Evolutionary conservation across 495 filamentous ascomycete genomes (phyloP), one percentile per base, ranked within the genome.

Genomic region (Penicillium psychrofluorescens): DNA sequence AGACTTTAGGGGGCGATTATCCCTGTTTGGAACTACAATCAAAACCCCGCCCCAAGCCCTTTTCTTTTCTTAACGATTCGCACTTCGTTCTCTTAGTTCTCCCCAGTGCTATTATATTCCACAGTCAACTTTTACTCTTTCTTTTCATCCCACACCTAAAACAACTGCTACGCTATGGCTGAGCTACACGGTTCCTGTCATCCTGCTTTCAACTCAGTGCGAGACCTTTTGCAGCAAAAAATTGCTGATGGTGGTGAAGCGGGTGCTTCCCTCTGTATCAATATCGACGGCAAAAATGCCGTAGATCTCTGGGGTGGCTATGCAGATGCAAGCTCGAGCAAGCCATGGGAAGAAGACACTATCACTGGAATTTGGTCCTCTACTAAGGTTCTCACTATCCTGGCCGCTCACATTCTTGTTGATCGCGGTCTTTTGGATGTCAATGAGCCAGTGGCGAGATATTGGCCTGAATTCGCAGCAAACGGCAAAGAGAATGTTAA

Each of bases 231-330:
- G 10, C 27, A 54, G 22, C 16, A 53, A 14, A 37, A 45, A 14
- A 31, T 61, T 13, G 27, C n/a, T n/a, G 41, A 44, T 1, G 51
- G 45, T 8, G 53, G 54, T 29, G 60, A 64, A 40, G 15, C 61
- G 14, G 59, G 61, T 29, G 54, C 54, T 28, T 58, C 49, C 16
- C 43, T 64, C 46, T 43, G 40, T 38, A 56, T 76, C 8, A 70
- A 61, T 33, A 49, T 75, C 29, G 55, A 60, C 39, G 72, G 70
- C 27, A 53, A 59, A 28, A 51, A 62, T 29, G 67, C 74, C 22
- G 27, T 74, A 32, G 67, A 76, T 32, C 51, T 76, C 43, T 76
- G 71, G 71, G 70, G 63, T 36, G 72, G 72, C n/a, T 50, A 66
- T 43, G 41, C 52, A 5, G 59, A 70, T 29, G 36, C 44, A 11